phyloP scores from a whole-genome alignment of 2,329 filamentous ascomycete genomes.

The Xylaria digitata region DNA sequence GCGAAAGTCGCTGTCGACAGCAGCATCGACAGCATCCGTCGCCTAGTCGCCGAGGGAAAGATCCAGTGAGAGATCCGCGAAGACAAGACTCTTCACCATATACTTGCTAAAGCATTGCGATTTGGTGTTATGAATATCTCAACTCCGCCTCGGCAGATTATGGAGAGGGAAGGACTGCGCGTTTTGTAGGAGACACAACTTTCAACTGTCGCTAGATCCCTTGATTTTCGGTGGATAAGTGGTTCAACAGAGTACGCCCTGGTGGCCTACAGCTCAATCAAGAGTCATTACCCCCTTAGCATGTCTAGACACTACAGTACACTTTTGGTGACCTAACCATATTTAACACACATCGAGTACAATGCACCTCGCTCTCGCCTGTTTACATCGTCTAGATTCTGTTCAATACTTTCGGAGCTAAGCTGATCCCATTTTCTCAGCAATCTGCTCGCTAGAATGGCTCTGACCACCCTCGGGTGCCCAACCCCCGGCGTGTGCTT shows the following conservation, averaged over 20 bases:
- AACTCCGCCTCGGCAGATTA: neutral
- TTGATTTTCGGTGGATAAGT: neutral
- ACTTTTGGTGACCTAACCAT: neutral
- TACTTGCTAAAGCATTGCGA: neutral
- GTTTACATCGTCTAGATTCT: neutral
- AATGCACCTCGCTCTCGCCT: neutral
- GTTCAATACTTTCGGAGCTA: neutral
- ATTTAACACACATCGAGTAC: neutral
- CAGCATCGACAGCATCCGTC: constrained; percentile 48
- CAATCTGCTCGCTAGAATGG: constrained; percentile 27
- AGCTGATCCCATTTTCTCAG: constrained; percentile 28
- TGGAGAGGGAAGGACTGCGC: neutral
- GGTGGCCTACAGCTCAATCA: constrained; percentile 24
- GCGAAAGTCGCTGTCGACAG: constrained; percentile 49
- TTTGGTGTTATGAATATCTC: constrained; percentile 1
- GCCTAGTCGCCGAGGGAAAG: constrained; percentile 44
- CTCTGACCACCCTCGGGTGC: constrained; percentile 11
- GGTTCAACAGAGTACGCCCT: constrained; percentile 12
- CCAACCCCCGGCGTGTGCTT: constrained; percentile 4
- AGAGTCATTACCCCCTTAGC: constrained; percentile 5
- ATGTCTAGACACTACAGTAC: neutral
- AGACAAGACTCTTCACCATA: neutral
- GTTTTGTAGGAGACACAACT: neutral
- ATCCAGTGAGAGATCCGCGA: constrained; percentile 36
- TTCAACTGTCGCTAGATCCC: neutral